Evolutionary conservation across 495 filamentous ascomycete genomes (phyloP), one percentile per base, ranked within the genome.

Genomic region (Rostrohypoxylon terebratum): DNA sequence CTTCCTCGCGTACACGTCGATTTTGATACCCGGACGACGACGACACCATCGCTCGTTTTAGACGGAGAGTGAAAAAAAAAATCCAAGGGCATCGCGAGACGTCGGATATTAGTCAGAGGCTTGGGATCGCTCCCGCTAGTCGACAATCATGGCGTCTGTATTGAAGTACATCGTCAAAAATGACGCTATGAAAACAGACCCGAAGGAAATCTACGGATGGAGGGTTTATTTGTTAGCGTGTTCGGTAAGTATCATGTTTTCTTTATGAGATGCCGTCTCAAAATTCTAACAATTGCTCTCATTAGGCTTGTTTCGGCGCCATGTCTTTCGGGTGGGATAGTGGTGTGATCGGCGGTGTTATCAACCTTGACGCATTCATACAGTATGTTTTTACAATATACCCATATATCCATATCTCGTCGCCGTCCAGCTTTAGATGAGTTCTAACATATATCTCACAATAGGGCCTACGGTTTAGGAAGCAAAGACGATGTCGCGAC

Each of bases 191-290:
- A 90, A 86, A 80, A 81, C 80, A 50, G 91, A 92, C 74, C 91
- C 92, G 10, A 85, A 84, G 62, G 89, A 94, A 81, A 92, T 94
- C 74, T 94, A 94, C 72, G 90, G 90, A 69, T 93, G 91, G 91
- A 87, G 91, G 63, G 89, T 91, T 18, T 93, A 89, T 69, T 77
- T 87, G 36, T 80, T 93, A 33, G 90, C 91, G 20, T 90, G 87
- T 64, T 91, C 90, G 53, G 89, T 91, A 66, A 75, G 86, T 79
- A 0, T 13, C 36, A 51, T 40, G 31, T 54, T 11, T 40, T 34
- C 11, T 13, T 10, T 10, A 40, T 53, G 11, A 40, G 9, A 33
- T 16, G 8, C 11, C 2, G 23, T 13, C n/a, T 31, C 31, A 16
- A 18, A 47, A 25, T 9, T 25, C 54, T 70, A 64, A 73, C 50